Conservation (phyloP, 2,329 filamentous ascomycete genomes). For the Falciphora oryzae region DNA sequence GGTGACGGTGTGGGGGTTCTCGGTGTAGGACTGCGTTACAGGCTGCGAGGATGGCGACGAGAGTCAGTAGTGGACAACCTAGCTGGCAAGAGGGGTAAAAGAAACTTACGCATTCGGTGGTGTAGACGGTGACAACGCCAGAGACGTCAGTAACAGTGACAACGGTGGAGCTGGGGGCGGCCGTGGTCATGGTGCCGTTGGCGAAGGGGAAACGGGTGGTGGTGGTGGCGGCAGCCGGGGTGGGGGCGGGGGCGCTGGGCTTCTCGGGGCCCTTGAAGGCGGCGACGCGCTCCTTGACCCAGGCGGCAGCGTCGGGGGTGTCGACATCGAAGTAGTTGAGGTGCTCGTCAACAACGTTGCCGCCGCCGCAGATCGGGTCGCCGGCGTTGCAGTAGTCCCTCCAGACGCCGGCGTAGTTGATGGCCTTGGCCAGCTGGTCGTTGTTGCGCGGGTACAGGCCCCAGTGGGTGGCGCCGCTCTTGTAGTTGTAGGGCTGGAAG, state of each 20-base stretch:
- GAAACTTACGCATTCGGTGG: not conserved
- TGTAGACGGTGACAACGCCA: not conserved
- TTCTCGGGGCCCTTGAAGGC: not conserved
- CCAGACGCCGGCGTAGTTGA: constrained; percentile 16
- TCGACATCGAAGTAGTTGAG: constrained; percentile 26
- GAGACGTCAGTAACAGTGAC: not conserved
- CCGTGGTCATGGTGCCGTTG: not conserved
- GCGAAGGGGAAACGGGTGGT: not conserved
- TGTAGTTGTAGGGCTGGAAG: constrained; percentile 23
- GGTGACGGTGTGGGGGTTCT: not conserved
- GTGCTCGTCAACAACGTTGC: constrained; percentile 26
- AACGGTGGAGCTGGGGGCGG: not conserved
- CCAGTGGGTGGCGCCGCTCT: constrained; percentile 15
- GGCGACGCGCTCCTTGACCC: constrained; percentile 17
- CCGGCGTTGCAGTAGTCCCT: constrained; percentile 17
- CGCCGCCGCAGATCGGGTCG: constrained; percentile 21
- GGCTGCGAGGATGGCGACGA: not conserved
- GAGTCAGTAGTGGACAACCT: not conserved
- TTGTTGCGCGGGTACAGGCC: not conserved
- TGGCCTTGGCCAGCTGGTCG: not conserved
- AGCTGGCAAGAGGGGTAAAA: not conserved
- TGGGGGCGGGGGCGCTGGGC: no score
- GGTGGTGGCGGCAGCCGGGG: not conserved
- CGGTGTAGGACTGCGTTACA: not conserved
- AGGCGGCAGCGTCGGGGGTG: constrained; percentile 20